phyloP scores from a whole-genome alignment of 176 grass and related monocot species.

The Bothriochloa decipiens region DNA sequence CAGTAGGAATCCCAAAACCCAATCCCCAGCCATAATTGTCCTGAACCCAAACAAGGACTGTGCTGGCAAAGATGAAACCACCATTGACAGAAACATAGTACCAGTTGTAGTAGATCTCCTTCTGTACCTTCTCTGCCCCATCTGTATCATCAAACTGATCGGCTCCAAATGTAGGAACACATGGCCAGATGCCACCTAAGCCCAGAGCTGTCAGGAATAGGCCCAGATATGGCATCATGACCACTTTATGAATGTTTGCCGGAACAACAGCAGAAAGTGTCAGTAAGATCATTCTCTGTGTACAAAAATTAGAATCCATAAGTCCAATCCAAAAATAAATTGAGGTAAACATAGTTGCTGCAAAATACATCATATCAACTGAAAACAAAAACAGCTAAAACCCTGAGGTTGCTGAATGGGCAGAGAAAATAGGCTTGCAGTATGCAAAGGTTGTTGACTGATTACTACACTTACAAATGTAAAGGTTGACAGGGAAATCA shows the following conservation, averaged over 20 bases:
- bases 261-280: slow-evolving; percentile 40
- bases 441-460: too few species aligned
- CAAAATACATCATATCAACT: too few species aligned
- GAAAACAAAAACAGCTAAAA: too few species aligned
- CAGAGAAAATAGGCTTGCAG: too few species aligned
- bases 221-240: slow-evolving; percentile 34
- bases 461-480: slow-evolving; percentile 39
- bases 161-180: slow-evolving; percentile 59
- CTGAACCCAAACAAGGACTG: slow-evolving; percentile 29
- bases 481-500: slow-evolving; percentile 44
- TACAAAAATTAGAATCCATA: neutral
- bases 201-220: slow-evolving; percentile 60
- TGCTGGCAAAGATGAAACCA: slow-evolving; percentile 13
- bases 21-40: slow-evolving; percentile 42
- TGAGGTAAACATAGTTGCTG: too few species aligned
- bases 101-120: slow-evolving; percentile 50
- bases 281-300: slow-evolving; percentile 44
- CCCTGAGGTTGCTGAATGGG: too few species aligned
- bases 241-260: neutral
- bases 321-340: too few species aligned
- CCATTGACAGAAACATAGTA: slow-evolving; percentile 36
- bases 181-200: slow-evolving; percentile 62
- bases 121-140: slow-evolving; percentile 30
- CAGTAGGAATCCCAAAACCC: slow-evolving; percentile 45
- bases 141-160: slow-evolving; percentile 67